These are phyloP conservation scores for Aureobasidium sp. DNA, from an alignment of 2,329 filamentous ascomycete genomes.

Conservation along the genomic window DNA sequence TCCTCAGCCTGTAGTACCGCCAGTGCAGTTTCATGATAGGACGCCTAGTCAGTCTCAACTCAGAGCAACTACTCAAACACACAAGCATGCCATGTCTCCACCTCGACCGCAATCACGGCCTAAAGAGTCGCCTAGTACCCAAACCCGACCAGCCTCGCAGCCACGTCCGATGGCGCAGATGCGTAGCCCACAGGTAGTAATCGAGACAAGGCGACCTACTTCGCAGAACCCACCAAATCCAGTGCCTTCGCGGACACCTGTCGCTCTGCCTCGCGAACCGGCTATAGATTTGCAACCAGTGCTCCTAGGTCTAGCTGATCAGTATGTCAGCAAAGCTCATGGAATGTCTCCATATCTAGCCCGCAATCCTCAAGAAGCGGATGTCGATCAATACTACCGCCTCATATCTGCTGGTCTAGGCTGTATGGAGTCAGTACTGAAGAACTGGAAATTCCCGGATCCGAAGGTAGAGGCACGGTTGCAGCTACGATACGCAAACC, in stretches of 20 bases:
- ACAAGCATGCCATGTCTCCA: constrained; percentile 1
- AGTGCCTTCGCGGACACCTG: neutral
- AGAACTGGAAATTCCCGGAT: constrained; percentile 49
- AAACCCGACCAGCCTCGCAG: neutral
- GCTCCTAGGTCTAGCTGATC: constrained; percentile 63
- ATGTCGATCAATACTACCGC: constrained; percentile 59
- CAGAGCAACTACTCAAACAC: neutral
- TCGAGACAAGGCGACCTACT: constrained; percentile 7
- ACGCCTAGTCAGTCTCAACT: neutral
- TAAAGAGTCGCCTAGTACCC: neutral
- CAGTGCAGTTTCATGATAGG: neutral
- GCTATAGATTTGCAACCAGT: constrained; percentile 49
- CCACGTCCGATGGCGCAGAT: neutral
- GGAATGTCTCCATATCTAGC: constrained; percentile 43
- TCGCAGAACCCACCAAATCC: neutral
- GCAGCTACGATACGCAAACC: constrained; percentile 60
- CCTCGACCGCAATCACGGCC: neutral
- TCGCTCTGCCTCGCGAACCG: neutral
- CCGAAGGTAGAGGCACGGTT: constrained; percentile 62
- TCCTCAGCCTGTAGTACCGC: neutral
- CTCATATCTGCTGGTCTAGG: constrained; percentile 63
- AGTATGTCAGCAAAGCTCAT: constrained; percentile 62
- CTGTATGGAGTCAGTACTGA: constrained; percentile 62
- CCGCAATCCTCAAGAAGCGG: constrained; percentile 41
- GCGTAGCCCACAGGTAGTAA: constrained; percentile 14